Base-by-base conservation (phyloP, 495 filamentous ascomycete species). In the Podospora sp. region DNA sequence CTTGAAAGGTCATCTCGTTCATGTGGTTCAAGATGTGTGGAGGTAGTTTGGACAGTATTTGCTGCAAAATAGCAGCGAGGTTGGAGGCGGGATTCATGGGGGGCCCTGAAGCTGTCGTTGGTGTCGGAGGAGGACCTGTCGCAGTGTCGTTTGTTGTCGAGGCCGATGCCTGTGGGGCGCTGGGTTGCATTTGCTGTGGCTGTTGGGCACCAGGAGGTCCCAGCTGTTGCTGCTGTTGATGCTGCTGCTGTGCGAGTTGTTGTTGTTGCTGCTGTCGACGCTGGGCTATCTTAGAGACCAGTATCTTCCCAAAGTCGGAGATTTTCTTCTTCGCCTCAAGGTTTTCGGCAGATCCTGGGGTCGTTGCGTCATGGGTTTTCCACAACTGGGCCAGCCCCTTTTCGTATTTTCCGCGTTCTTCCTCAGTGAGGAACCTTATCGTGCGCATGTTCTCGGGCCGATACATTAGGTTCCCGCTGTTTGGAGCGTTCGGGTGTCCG, bases 331-430 rank as follows among this genome's bases (percentile, higher is more conserved):
- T 88, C 0, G 92, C 91, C 0, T 78, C 74, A 61, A 82, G 79
- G 57, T 91, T 88, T 61, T 90, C 86, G 1, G 77, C 63, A 3
- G 81, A 85, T 18, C 86, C 83, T 6, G 81, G 75, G 8, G 84
- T 78, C n/a, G 85, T 82, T 18, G 72, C 84, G 51, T 90, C 88
- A 46, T 93, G 83, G 11, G 81, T 71, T 16, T 81, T 76, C 84
- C 89, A 92, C 11, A 93, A 76, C 16, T 69, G 74, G 20, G 83
- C 82, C 14, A 94, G 82, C 2, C 90, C 83, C 55, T 82, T 76
- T 60, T 90, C 84, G 66, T 92, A 92, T 72, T 90, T 89, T 9
- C 71, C 64, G 69, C 88, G 91, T 62, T 91, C 88, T 14, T 89
- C 83, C 4, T 88, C 83, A 14, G 68, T 77, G 1, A 87, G 79